Base-by-base conservation (phyloP, 192 early-diverging fungal genomes). In the Rhizoclosmatium globosum region DNA sequence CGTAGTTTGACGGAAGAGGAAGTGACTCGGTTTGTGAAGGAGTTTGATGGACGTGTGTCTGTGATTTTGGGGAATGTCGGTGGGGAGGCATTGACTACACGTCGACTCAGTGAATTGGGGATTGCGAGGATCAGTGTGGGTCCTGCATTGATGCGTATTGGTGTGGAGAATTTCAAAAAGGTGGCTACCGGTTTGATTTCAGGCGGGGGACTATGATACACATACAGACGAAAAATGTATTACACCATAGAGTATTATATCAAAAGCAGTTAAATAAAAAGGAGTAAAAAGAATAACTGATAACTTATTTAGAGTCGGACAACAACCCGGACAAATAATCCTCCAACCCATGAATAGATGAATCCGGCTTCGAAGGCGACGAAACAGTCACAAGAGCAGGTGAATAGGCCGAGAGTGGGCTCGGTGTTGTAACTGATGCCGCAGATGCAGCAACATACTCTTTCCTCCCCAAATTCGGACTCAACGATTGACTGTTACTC, bases 121-220 rank as follows among this genome's bases (percentile, higher is more conserved):
- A 17, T 68, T 15, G 15, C 41, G 13, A 31, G 66, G 23, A 23
- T 68, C 19, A 46, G 42, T 42, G 45, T 47, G 44, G 66, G 66
- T n/a, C 66, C 66, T 17, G 23, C 66, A 43, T 11, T 68, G 66
- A 68, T 68, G 66, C 45, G 45, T 13, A 43, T 47, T 39, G 19
- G 45, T 13, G 42, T 68, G 44, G 23, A 39, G 7, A 15, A 13
- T 15, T 68, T 68, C 44, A 39, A 68, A 42, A 15, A 47, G 23
- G 15, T 43, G 4, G 66, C 66, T 4, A 42, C 15, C 13, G 15
- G 42, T 2, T 47, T 68, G 66, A 11, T 68, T 41, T 3, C 39
- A 42, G 66, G 66, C 9, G 66, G 66, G 3, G 3, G 15, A 43
- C 13, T 68, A 13, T 46, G 45, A 62, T 31, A 31, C 31, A 31